Base-by-base conservation (phyloP, 148 eudicot genomes). In the Vaccinium myrtillus region DNA sequence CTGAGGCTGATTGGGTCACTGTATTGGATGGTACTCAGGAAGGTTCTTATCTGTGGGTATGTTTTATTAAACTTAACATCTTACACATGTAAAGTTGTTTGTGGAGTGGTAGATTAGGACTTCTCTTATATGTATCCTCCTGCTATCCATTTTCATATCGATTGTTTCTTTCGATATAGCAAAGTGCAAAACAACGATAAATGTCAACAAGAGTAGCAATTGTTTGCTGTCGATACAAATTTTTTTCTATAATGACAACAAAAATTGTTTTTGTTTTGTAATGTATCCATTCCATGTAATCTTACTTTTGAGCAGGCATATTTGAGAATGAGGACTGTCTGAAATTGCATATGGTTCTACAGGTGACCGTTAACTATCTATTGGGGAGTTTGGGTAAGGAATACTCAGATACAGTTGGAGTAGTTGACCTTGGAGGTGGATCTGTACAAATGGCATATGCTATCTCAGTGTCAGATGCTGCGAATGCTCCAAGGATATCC, bases 381-480 rank as follows among this genome's bases (percentile, higher is more conserved):
- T 80, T 92, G 79, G 95, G 98, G 46, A 90, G 91, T 36, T 84
- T 97, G 88, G 99, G 99, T 11, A 95, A 95, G 89, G 85, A 86
- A 43, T 97, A 92, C 87, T 83, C 94, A 4, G 46, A 81, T 75
- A 97, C 99, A 79, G 99, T 97, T 87, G 99, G 99, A 79, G 99
- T 97, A 81, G 98, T 97, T 90, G 99, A 97, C 89, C 99, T 97
- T 88, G 99, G 99, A 51, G 99, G 99, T 84, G 99, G 99, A 86
- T 97, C 99, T 85, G 99, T 97, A 87, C 99, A 97, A 87, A 97
- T 97, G 99, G 99, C 99, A 55, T 97, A 97, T 94, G 99, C 99
- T 50, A 94, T 97, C 86, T 89, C 98, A 79, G 96, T 91, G 73
- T 84, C 86, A 55, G 98, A 94, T 90, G 99, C 98, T 89, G 95